These are phyloP conservation scores for Lichina pygmaea DNA, from an alignment of 495 filamentous ascomycete species.

Conservation along the genomic window DNA sequence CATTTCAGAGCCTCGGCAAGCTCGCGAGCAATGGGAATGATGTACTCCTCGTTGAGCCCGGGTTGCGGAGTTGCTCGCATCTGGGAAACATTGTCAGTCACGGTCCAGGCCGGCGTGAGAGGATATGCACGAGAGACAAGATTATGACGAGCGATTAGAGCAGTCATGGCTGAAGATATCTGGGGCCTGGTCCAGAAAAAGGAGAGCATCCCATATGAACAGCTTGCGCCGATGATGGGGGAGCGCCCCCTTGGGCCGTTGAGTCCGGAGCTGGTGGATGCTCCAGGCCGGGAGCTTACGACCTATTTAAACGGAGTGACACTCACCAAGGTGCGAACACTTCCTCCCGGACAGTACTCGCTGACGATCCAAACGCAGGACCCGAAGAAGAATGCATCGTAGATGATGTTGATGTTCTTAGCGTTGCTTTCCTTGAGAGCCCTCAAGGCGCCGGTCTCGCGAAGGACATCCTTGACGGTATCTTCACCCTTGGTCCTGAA, in stretches of 20 bases:
- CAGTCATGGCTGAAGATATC: neutral
- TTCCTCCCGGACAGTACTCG: conserved; percentile 86
- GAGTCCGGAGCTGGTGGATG: no score
- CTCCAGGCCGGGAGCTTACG: no score
- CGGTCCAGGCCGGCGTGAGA: neutral
- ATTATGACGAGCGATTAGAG: neutral
- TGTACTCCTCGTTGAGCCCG: conserved; percentile 60
- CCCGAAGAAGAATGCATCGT: conserved; percentile 67
- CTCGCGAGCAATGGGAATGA: conserved; percentile 50
- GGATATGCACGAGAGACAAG: neutral
- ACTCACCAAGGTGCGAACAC: conserved; percentile 63
- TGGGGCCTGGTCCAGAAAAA: neutral
- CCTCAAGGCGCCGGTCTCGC: conserved; percentile 69
- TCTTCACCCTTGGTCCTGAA: conserved; percentile 30
- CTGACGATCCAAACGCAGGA: conserved; percentile 85
- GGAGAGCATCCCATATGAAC: no score
- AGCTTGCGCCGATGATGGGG: no score
- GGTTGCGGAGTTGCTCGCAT: conserved; percentile 26
- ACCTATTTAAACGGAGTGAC: neutral
- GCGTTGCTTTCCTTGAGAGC: conserved; percentile 62
- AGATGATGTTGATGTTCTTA: conserved; percentile 71
- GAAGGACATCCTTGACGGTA: conserved; percentile 60
- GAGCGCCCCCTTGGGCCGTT: no score
- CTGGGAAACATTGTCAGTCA: conserved; percentile 6
- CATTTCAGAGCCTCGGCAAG: conserved; percentile 3